Conservation (phyloP, 2,329 filamentous ascomycete genomes). For the Sporothrix sp. region DNA sequence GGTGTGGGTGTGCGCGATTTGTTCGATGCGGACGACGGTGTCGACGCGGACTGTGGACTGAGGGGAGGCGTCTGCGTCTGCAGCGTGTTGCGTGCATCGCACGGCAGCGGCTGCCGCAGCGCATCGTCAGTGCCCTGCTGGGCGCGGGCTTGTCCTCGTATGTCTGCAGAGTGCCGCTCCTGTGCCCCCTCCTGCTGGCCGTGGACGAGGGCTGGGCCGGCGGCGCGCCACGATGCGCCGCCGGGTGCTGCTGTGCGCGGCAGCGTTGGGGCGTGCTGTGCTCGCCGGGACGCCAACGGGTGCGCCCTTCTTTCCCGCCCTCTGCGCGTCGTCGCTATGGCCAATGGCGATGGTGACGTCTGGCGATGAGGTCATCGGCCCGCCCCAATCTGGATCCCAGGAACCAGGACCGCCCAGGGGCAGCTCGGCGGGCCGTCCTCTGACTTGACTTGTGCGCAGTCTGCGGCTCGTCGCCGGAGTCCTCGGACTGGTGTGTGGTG, state of each 20-base stretch:
- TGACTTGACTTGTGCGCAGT: no score
- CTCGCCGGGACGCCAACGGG: background rate
- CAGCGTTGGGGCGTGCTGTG: slow-evolving; percentile 6
- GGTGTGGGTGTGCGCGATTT: slow-evolving; percentile 16
- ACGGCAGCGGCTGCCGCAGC: background rate
- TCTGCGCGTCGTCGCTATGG: background rate
- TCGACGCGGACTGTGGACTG: background rate
- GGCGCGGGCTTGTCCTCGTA: slow-evolving; percentile 4
- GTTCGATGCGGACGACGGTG: background rate
- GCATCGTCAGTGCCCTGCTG: background rate
- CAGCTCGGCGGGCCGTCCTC: background rate
- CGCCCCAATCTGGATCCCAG: background rate
- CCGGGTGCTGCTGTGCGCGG: slow-evolving; percentile 5
- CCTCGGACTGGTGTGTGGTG: background rate
- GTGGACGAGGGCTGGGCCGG: slow-evolving; percentile 16
- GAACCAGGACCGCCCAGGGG: background rate
- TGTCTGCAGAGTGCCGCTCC: slow-evolving; percentile 5
- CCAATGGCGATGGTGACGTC: no score
- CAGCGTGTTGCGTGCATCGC: background rate
- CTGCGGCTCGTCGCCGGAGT: no score
- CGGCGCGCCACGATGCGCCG: slow-evolving; percentile 23
- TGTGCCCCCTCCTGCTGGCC: slow-evolving; percentile 7
- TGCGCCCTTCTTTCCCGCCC: background rate
- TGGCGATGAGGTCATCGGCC: slow-evolving; percentile 5
- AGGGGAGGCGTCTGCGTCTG: background rate